Conservation (phyloP, 768 basidiomycete genomes). For the Krasilnikovozyma curviuscula region DNA sequence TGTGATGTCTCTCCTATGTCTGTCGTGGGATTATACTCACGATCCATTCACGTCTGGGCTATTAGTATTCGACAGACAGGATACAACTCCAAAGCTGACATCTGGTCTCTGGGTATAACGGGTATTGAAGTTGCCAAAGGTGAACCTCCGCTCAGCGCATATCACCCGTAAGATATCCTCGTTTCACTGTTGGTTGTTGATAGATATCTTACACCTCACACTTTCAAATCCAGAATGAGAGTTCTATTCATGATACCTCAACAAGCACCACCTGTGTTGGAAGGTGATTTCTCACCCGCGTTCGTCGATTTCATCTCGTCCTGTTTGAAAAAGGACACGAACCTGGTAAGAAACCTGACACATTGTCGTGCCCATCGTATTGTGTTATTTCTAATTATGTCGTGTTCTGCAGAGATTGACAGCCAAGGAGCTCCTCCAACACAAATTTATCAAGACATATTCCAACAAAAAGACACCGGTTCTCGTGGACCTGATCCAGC, state of each 20-base stretch:
- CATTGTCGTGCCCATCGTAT: not conserved
- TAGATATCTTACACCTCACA: not conserved
- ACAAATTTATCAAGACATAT: constrained; percentile 74
- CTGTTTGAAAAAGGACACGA: constrained; percentile 71
- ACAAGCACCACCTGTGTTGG: constrained; percentile 75
- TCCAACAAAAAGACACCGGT: constrained; percentile 52
- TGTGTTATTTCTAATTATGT: not conserved
- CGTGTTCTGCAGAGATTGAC: constrained; percentile 50
- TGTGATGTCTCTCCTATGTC: not conserved
- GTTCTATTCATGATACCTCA: constrained; percentile 96
- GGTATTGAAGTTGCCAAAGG: constrained; percentile 97
- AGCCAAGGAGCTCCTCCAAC: constrained; percentile 79
- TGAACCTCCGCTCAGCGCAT: constrained; percentile 86
- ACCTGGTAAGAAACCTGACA: not conserved
- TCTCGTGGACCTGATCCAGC: constrained; percentile 71
- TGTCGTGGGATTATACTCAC: no score
- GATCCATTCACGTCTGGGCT: not conserved
- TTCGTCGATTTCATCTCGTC: constrained; percentile 85
- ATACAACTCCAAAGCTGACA: constrained; percentile 86
- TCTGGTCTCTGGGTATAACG: constrained; percentile 96
- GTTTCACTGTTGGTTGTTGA: not conserved
- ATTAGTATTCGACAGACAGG: constrained; percentile 70
- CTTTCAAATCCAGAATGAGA: constrained; percentile 39
- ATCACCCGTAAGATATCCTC: constrained; percentile 43
- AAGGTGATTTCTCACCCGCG: constrained; percentile 58